Evolutionary conservation across 805 yeast species (phyloP), one percentile per base, ranked within the genome.

Genomic region (Kazachstania martiniae): DNA sequence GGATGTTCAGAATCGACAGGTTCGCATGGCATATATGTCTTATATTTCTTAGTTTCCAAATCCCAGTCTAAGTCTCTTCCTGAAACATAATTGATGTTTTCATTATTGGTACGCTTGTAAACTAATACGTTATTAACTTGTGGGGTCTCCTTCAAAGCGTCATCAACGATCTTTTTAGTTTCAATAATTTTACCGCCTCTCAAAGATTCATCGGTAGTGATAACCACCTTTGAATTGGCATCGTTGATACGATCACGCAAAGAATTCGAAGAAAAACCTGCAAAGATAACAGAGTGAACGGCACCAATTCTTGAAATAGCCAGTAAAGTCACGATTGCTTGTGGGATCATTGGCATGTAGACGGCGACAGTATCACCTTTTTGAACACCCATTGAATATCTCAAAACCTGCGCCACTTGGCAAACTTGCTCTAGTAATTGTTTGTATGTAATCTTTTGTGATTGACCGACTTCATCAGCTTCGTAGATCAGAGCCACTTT

Each of bases 281-380:
- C 93, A 62, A 82, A 82, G 21, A 82, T 78, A 23, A 81, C 91
- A 3, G 89, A 78, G 57, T 82, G 94, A 38, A 81, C 64, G 10
- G 93, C 94, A 47, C 94, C 93, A 41, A 82, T 63, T 59, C 94
- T 68, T 26, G 73, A 70, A 49, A 81, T 78, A 17, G 94, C 93
- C 58, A 82, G 61, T 64, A 82, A 59, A 18, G 91, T 73, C 36
- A 78, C 63, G 32, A 82, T 60, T 25, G 91, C 87, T 53, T 80
- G 83, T 28, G 87, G 80, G 41, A 76, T 77, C 91, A 81, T 82
- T 47, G 94, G 94, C 63, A 82, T 65, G 56, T 82, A 82, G 33
- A 82, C 81, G 16, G 91, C 91, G 36, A 82, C 89, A 12, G 86
- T 77, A 53, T 82, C 94, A 46, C 91, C 91, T 59, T 81, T 82